Evolutionary conservation across 495 filamentous ascomycete genomes (phyloP), one percentile per base, ranked within the genome.

Genomic region (Amphirosellinia nigrospora): DNA sequence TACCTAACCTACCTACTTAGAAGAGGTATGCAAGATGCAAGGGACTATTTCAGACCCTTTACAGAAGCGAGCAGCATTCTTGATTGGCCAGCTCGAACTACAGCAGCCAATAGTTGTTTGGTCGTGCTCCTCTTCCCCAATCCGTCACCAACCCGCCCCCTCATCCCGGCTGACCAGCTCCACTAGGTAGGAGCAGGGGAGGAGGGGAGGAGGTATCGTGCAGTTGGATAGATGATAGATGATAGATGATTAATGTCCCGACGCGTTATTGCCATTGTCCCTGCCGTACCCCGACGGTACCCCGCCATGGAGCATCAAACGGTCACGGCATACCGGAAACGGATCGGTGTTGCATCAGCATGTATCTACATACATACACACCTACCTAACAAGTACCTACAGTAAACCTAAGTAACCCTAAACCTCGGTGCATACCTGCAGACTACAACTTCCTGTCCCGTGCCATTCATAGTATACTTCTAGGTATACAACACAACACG

Each of bases 21-120:
- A n/a, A n/a, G n/a, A n/a, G 36, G 50, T 41, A 48, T 69, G 67
- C 45, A 45, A 63, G 60, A 52, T 70, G 68, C 68, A 64, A 70
- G 68, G 68, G 68, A 64, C 68, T 70, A 64, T 55, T 70, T 70
- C 59, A 64, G 46, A 48, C 34, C 66, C 56, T 56, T 46, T 70
- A 64, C 68, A 64, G 68, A 64, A 70, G 68, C 68, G 60, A 70
- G 60, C 60, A 38, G 26, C 60, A n/a, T 8, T 19, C 13, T 13
- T 58, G 36, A 70, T 70, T 70, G 68, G 68, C 28, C 28, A 23
- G 53, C 48, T 19, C 19, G 11, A 11, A 0, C 43, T 23, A 1
- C 48, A 36, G 48, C 26, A 13, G 38, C 60, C 68, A 70, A 70
- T 64, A 50, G 58, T 13, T 26, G 34, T 7, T 5, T 59, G 6